Evolutionary conservation across 192 early-diverging fungal genomes (phyloP).

Genomic region (Backusella macrospora): DNA sequence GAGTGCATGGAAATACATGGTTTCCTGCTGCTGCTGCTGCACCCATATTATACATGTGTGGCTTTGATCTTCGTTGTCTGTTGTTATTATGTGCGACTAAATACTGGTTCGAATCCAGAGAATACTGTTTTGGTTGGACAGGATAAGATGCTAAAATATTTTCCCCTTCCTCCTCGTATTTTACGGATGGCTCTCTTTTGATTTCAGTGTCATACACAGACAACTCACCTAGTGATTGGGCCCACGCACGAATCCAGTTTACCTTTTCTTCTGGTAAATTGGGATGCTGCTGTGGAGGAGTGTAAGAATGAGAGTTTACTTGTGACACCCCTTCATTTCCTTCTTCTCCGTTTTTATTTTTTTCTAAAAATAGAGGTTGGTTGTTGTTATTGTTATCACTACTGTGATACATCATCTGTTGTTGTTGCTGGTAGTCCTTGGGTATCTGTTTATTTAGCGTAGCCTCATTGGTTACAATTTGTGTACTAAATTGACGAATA

Average conservation of each 20-base stretch:
- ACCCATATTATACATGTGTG: neutral
- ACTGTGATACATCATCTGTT: neutral
- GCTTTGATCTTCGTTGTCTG: neutral
- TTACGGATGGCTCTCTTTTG: slow-evolving; percentile 1
- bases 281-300: neutral
- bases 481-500: slow-evolving; percentile 12
- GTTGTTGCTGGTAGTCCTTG: neutral
- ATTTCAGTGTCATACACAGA: slow-evolving; percentile 23
- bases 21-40: too few relatives aligned
- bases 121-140: neutral
- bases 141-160: neutral
- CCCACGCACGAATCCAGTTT: slow-evolving; percentile 31
- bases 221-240: slow-evolving; percentile 25
- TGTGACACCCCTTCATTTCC: neutral
- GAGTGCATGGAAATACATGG: neutral
- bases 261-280: slow-evolving; percentile 18
- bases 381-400: neutral
- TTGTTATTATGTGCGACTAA: slow-evolving; percentile 3
- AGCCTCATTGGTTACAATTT: neutral
- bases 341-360: neutral
- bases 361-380: neutral
- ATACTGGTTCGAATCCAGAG: neutral
- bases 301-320: neutral
- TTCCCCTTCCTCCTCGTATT: neutral
- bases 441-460: neutral